A percentile compares a stretch with the other conserved stretches of the same genome.
Conservation (phyloP, 345 rosid species). For the Pistacia integerrima region DNA sequence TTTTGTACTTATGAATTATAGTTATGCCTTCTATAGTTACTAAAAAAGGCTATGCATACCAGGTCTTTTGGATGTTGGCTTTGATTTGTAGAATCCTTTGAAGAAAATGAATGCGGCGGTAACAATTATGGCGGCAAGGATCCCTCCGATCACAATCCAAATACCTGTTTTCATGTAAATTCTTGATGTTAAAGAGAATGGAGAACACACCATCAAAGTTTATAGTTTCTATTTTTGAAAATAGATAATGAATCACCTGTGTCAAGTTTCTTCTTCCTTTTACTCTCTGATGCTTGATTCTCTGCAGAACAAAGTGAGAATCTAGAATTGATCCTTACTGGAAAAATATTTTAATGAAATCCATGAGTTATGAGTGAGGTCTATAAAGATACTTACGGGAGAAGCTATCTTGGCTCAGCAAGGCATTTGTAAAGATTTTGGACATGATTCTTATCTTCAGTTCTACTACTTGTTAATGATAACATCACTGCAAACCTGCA, state of each 20-base stretch:
- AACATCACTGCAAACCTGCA: conserved; percentile 50
- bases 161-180: conserved; percentile 23
- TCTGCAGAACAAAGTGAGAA: conserved; percentile 12
- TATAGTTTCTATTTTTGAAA: not conserved
- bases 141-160: conserved; percentile 36
- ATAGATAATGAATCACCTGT: conserved; percentile 18
- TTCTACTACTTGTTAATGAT: conserved; percentile 36
- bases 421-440: conserved; percentile 36
- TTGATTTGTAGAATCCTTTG: conserved; percentile 9
- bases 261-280: conserved; percentile 17
- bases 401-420: conserved; percentile 12
- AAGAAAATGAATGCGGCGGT: conserved; percentile 1
- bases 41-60: conserved; percentile 9
- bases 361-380: not conserved
- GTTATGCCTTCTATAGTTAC: not conserved
- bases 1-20: not conserved
- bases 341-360: not conserved
- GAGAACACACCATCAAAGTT: not conserved
- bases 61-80: conserved; percentile 13
- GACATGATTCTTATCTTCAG: conserved; percentile 31
- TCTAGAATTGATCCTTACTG: not conserved
- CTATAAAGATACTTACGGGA: conserved; percentile 23
- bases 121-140: conserved; percentile 7
- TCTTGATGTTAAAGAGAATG: not conserved
- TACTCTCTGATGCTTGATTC: conserved; percentile 2